phyloP scores from a whole-genome alignment of 169 alveolate genomes.

The Pseudocohnilembus persalinus region DNA sequence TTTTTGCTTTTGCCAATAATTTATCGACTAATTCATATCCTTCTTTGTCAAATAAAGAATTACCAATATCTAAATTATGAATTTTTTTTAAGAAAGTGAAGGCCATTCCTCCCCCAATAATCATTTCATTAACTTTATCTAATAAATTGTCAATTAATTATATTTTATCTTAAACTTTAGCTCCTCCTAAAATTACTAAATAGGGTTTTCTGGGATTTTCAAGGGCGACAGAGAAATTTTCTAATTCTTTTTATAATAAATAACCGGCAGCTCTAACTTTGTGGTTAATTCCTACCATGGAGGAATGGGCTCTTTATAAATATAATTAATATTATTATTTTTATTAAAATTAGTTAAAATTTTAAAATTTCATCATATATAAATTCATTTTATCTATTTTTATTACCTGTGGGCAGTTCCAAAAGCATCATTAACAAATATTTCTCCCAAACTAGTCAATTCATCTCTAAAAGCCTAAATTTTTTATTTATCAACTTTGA shows the following conservation, averaged over 20 bases:
- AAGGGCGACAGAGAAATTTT: constrained; percentile 94
- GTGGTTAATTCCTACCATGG: constrained; percentile 95
- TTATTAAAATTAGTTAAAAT: no score
- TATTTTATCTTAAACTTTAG: constrained; percentile 97
- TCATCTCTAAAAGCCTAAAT: constrained; percentile 89
- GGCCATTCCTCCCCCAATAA: constrained; percentile 99
- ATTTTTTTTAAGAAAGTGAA: constrained; percentile 95
- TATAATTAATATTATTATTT: no score
- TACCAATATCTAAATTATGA: constrained; percentile 38
- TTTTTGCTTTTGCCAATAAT: constrained; percentile 93
- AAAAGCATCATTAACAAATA: constrained; percentile 97
- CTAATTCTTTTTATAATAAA: constrained; percentile 94
- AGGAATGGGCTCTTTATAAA: constrained; percentile 91
- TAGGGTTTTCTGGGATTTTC: constrained; percentile 95
- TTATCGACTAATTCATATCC: constrained; percentile 95
- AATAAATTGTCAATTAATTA: constrained; percentile 92
- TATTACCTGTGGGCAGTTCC: constrained; percentile 94
- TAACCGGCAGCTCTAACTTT: constrained; percentile 94
- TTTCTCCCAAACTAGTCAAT: constrained; percentile 93
- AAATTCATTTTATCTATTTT: no score
- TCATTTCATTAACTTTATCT: constrained; percentile 94
- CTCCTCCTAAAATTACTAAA: constrained; percentile 97
- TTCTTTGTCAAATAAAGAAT: constrained; percentile 95
- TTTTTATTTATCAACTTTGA: constrained; percentile 81
- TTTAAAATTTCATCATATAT: no score